Evolutionary conservation across 73 alveolate species (phyloP), one percentile per base, ranked within the genome.

Genomic region (Paramecium sexaurelia): DNA sequence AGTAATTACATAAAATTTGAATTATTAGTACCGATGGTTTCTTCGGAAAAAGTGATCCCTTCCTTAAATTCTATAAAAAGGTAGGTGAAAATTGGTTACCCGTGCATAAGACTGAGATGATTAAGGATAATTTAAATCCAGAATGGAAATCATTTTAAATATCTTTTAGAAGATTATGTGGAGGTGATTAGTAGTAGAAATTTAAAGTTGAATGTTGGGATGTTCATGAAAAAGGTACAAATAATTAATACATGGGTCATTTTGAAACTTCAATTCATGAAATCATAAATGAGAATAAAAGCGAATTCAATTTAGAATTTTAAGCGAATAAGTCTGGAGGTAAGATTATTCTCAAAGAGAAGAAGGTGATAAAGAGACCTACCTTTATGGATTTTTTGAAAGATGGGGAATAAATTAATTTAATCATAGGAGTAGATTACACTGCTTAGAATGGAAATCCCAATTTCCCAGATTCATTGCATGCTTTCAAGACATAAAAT

Each of bases 401-500:
- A 92, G 94, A 94, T 37, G 87, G 87, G 9, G 87, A 75, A 94
- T 93, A 92, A 24, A 84, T 97, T 6, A 92, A 92, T 51, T 40
- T 96, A 61, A 91, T 95, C 9, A 94, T 95, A 10, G 99, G 99
- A 7, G 96, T 97, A 19, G 99, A 97, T 92, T 97, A 94, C 69
- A 97, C 99, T 19, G 98, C 96, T 5, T 95, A 98, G 10, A 97
- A 97, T 95, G 98, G 98, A 20, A 96, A 93, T 32, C 90, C 85
- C 6, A 36, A 75, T 19, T 84, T 94, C 41, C 96, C 92, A 67
- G 67, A 45, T 41, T 97, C 99, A 40, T 73, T 92, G 5, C 96
- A 92, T 68, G 71, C 91, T 55, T 20, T 92, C 35, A 69, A 89
- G 22, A 84, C 94, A 0, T 19, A 75, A 15, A 33, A 19, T 2